A percentile compares a stretch with the other conserved stretches of the same genome.
Evolutionary conservation across 176 grass and related monocot species (phyloP).

Genomic region (barley (Hordeum vulgare)): MorexV3_pseudomolecules_assembly NC_058520.1:445986726-445987225

Average conservation of each 20-base stretch:
- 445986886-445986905: neutral
- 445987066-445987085: neutral
- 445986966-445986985: neutral
- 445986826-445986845: neutral
- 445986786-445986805: neutral
- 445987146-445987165: slow-evolving; percentile 19
- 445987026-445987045: neutral
- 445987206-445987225: slow-evolving; percentile 17
- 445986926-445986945: neutral
- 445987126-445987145: neutral
- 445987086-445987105: too few relatives aligned
- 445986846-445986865: neutral
- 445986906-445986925: neutral
- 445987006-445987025: neutral
- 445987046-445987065: too few relatives aligned
- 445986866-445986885: neutral
- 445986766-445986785: neutral
- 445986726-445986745: too few relatives aligned
- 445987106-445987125: neutral
- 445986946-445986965: neutral
- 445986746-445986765: neutral
- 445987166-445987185: neutral
- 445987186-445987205: slow-evolving; percentile 25
- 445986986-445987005: neutral
- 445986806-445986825: neutral